Evolutionary conservation across 257 asterid species (phyloP).

Genomic region (Scutellaria baicalensis): DNA sequence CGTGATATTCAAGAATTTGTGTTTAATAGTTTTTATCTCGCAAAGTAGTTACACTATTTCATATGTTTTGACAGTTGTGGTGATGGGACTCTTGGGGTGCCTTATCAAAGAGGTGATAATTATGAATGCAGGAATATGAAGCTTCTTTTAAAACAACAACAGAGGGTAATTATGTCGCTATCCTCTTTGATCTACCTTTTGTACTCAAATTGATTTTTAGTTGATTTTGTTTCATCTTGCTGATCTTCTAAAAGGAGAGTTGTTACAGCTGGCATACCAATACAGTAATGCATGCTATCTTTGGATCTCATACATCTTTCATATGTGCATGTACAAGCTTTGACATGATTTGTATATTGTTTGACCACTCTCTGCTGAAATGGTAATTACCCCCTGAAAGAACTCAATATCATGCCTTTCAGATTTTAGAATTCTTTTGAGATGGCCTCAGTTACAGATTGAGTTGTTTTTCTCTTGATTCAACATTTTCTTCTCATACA

Average conservation of each 20-base stretch:
- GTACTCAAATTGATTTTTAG: not conserved
- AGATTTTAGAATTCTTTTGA: not conserved
- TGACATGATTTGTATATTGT: not conserved
- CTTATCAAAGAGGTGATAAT: slow-evolving; percentile 85
- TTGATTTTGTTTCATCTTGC: not conserved
- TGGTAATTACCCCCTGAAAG: not conserved
- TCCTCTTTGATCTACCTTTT: slow-evolving; percentile 1
- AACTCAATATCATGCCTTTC: not conserved
- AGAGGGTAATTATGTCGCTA: slow-evolving; percentile 50
- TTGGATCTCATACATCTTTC: not conserved
- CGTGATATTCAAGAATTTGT: slow-evolving; percentile 2
- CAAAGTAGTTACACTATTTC: slow-evolving; percentile 13
- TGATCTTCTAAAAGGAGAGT: not conserved
- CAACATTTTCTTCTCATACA: not conserved
- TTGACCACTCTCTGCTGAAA: not conserved
- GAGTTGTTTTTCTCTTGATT: not conserved
- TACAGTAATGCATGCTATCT: not conserved
- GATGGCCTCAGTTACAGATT: not conserved
- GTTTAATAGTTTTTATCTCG: not conserved
- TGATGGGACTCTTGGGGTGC: slow-evolving; percentile 86
- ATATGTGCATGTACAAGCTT: not conserved
- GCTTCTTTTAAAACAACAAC: slow-evolving; percentile 92
- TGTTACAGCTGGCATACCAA: not conserved
- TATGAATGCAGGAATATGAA: slow-evolving; percentile 97
- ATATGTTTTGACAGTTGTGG: slow-evolving; percentile 71